Evolutionary conservation across 177 flowering plant species (phyloP).

Genomic region (Vitis hybrid): DNA sequence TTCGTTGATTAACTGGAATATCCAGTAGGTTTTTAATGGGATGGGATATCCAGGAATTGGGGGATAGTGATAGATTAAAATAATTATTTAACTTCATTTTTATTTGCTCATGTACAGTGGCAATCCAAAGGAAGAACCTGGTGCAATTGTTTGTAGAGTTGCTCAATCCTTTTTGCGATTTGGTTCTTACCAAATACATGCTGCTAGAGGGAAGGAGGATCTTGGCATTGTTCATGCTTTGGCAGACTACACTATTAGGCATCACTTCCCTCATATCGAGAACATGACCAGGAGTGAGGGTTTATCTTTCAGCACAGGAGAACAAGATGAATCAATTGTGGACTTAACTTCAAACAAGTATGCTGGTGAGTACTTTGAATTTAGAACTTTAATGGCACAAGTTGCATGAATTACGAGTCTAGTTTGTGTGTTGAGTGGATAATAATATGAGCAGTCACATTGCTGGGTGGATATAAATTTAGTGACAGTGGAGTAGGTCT

Average conservation of each 20-base stretch:
- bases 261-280: slow-evolving; percentile 91
- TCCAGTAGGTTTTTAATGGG: not conserved
- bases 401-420: not conserved
- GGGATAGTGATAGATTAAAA: too few species aligned
- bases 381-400: not conserved
- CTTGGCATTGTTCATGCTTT: slow-evolving; percentile 69
- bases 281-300: slow-evolving; percentile 71
- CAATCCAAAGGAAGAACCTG: slow-evolving; percentile 97
- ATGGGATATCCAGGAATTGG: too few species aligned
- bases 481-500: too few species aligned
- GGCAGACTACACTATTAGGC: slow-evolving; percentile 81
- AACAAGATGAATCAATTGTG: slow-evolving; percentile 65
- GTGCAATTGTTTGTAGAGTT: slow-evolving; percentile 97
- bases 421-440: not conserved
- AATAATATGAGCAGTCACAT: too few species aligned
- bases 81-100: not conserved
- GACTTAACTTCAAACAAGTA: slow-evolving; percentile 95
- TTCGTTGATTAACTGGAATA: too few species aligned
- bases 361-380: slow-evolving; percentile 66
- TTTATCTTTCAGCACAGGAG: slow-evolving; percentile 77
- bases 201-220: slow-evolving; percentile 86
- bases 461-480: too few species aligned
- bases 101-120: slow-evolving; percentile 56
- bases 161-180: slow-evolving; percentile 94
- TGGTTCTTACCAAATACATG: slow-evolving; percentile 97